These are phyloP conservation scores for Yamadazyma olivae DNA, from an alignment of 805 yeast genomes.

Conservation along the genomic window DNA sequence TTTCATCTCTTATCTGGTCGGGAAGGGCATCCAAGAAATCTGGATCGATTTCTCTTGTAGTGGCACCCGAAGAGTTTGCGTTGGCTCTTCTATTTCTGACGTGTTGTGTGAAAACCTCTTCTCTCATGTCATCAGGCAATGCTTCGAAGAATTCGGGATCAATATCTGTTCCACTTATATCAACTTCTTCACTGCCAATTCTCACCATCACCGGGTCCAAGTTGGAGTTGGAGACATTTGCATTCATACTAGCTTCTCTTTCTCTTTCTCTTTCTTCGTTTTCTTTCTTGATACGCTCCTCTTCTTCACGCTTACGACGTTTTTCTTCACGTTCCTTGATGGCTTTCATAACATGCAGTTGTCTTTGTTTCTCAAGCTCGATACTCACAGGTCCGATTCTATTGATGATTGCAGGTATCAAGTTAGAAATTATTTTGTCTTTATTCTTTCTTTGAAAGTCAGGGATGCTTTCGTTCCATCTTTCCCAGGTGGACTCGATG, in stretches of 20 bases:
- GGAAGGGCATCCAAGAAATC: slow-evolving; percentile 82
- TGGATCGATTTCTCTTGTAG: slow-evolving; percentile 68
- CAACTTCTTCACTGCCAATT: slow-evolving; percentile 76
- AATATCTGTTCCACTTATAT: slow-evolving; percentile 84
- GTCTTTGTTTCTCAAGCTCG: slow-evolving; percentile 27
- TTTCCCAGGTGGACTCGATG: slow-evolving; percentile 51
- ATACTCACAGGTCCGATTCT: slow-evolving; percentile 49
- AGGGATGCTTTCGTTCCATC: slow-evolving; percentile 64
- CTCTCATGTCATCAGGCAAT: slow-evolving; percentile 88
- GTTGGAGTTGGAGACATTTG: not conserved
- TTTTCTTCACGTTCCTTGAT: slow-evolving; percentile 35
- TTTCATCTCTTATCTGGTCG: slow-evolving; percentile 58
- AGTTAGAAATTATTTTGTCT: slow-evolving; percentile 18
- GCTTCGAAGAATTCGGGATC: slow-evolving; percentile 91
- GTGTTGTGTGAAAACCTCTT: slow-evolving; percentile 86
- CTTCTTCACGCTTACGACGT: slow-evolving; percentile 23
- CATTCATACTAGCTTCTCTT: not conserved
- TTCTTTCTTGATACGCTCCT: slow-evolving; percentile 16
- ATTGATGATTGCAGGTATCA: slow-evolving; percentile 40
- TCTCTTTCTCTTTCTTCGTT: slow-evolving; percentile 16
- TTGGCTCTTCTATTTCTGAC: slow-evolving; percentile 68
- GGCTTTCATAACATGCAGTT: slow-evolving; percentile 20
- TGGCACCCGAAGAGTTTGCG: slow-evolving; percentile 39
- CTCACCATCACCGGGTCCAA: slow-evolving; percentile 59
- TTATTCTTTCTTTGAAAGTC: slow-evolving; percentile 46